Percentiles rank a stretch among this genome's conserved stretches.
phyloP scores from a whole-genome alignment of 495 filamentous ascomycete species.

The Talaromyces liani region DNA sequence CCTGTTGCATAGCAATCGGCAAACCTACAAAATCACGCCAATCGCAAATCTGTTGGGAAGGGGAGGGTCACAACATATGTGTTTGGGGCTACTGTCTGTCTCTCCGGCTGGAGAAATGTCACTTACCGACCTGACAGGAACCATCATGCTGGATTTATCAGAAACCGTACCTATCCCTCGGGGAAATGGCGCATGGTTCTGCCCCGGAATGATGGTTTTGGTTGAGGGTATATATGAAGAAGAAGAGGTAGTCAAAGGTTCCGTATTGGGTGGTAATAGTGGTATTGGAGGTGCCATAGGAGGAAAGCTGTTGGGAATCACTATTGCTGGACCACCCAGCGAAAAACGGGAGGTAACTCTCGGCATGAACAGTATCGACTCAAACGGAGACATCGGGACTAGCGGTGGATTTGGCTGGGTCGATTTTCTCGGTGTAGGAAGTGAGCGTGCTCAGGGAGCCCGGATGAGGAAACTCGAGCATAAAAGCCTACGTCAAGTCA shows the following conservation, averaged over 20 bases:
- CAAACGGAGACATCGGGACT: constrained; percentile 44
- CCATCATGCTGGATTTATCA: constrained; percentile 73
- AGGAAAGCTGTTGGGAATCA: constrained; percentile 80
- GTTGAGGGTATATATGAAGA: constrained; percentile 94
- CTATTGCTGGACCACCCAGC: constrained; percentile 81
- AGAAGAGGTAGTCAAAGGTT: constrained; percentile 61
- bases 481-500: constrained; percentile 23
- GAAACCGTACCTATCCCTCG: constrained; percentile 76
- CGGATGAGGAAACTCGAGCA: constrained; percentile 72
- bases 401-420: constrained; percentile 91
- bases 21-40: constrained; percentile 82
- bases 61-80: constrained; percentile 74
- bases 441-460: constrained; percentile 73
- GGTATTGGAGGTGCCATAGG: constrained; percentile 85
- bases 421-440: constrained; percentile 88
- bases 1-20: constrained; percentile 44
- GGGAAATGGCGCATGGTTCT: constrained; percentile 75
- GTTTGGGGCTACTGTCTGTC: constrained; percentile 74
- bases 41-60: constrained; percentile 91
- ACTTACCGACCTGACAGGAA: constrained; percentile 79
- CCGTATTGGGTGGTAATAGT: constrained; percentile 61
- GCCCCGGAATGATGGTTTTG: constrained; percentile 89
- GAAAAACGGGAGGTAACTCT: constrained; percentile 75
- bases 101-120: constrained; percentile 77
- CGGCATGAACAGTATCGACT: constrained; percentile 54